Evolutionary conservation across 345 rosid species (phyloP).

Genomic region (Fremontodendron californicum): DNA sequence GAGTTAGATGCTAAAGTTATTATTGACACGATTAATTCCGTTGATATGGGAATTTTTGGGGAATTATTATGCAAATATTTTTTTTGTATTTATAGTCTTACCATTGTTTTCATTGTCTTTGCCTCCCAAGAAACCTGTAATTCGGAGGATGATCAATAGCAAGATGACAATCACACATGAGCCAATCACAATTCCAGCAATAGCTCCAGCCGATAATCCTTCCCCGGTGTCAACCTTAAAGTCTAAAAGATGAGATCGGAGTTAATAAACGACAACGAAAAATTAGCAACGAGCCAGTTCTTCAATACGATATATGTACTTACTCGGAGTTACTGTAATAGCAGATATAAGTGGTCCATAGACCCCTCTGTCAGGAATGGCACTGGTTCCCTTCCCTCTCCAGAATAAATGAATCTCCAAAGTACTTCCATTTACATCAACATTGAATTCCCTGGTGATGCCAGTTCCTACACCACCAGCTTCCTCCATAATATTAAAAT

Average conservation of each 20-base stretch:
- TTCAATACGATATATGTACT: conserved; percentile 19
- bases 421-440: conserved; percentile 55
- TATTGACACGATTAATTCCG: too few relatives aligned
- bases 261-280: not conserved
- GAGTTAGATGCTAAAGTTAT: too few relatives aligned
- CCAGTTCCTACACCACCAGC: conserved; percentile 72
- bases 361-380: conserved; percentile 58
- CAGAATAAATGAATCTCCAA: conserved; percentile 76
- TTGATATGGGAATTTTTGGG: too few relatives aligned
- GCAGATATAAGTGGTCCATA: conserved; percentile 93
- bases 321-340: conserved; percentile 68
- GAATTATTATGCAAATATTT: not conserved
- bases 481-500: conserved; percentile 59
- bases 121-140: conserved; percentile 48
- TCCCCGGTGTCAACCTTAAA: conserved; percentile 50
- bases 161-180: conserved; percentile 35
- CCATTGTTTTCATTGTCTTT: conserved; percentile 55
- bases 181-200: conserved; percentile 59
- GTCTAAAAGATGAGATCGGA: conserved; percentile 36
- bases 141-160: conserved; percentile 41
- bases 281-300: not conserved
- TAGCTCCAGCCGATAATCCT: conserved; percentile 56
- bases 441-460: conserved; percentile 19
- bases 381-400: conserved; percentile 79
- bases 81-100: conserved; percentile 19